Conservation (phyloP, 2,329 filamentous ascomycete genomes). For the Colletotrichum sp. region DNA sequence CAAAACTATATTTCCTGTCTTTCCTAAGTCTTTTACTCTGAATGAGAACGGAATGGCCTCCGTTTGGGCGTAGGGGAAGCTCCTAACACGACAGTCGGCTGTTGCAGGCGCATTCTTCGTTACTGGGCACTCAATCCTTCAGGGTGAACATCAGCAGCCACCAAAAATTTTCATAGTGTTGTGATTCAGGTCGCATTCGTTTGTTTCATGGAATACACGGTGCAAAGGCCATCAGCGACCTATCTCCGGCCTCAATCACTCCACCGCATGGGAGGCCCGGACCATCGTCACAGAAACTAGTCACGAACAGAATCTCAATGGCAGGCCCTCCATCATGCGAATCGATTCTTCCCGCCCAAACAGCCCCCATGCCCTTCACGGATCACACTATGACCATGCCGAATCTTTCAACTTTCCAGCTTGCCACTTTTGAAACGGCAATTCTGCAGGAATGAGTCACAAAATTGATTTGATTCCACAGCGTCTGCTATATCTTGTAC, state of each 20-base stretch:
- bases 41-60: too few species aligned
- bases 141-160: too few species aligned
- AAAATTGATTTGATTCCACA: accelerated
- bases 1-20: too few species aligned
- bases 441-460: not conserved
- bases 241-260: not conserved
- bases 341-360: not conserved
- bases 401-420: not conserved
- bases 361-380: not conserved
- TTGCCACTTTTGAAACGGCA: not conserved
- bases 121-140: too few species aligned
- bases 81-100: too few species aligned
- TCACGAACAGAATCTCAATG: accelerated
- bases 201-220: accelerated
- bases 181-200: accelerated
- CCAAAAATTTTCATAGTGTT: too few species aligned
- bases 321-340: not conserved
- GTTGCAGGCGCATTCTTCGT: too few species aligned
- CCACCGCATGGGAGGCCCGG: not conserved
- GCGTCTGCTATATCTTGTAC: not conserved
- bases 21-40: accelerated
- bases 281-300: too few species aligned
- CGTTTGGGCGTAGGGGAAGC: too few species aligned
- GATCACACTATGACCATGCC: accelerated
- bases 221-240: not conserved